phyloP scores from a whole-genome alignment of 2,329 filamentous ascomycete species.

The Metarhizium brunneum region DNA sequence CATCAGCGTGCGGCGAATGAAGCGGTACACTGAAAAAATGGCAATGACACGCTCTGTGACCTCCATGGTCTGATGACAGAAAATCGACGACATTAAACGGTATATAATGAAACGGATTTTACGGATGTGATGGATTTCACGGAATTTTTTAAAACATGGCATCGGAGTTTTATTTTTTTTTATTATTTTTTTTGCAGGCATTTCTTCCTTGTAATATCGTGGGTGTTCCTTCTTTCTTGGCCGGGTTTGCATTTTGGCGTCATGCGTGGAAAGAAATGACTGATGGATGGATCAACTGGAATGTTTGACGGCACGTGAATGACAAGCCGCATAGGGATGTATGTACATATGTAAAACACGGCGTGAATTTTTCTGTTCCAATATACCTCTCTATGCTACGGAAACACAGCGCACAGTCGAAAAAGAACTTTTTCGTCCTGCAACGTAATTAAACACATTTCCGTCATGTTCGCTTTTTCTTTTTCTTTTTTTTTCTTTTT shows the following conservation, averaged over 20 bases:
- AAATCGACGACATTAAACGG: background rate
- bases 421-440: too few relatives aligned
- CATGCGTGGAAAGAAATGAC: background rate
- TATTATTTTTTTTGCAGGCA: background rate
- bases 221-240: background rate
- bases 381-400: background rate
- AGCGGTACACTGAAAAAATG: slow-evolving; percentile 35
- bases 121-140: background rate
- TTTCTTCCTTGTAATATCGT: background rate
- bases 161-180: background rate
- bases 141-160: background rate
- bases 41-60: slow-evolving; percentile 17
- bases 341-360: background rate
- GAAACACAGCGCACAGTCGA: background rate
- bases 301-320: background rate
- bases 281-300: background rate
- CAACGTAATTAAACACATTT: too few relatives aligned
- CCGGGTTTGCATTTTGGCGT: background rate
- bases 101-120: background rate
- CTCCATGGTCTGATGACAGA: slow-evolving; percentile 8
- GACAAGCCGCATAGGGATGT: background rate
- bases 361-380: background rate
- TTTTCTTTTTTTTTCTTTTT: too few relatives aligned
- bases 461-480: too few relatives aligned
- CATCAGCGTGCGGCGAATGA: slow-evolving; percentile 34